A percentile compares a stretch with the other conserved stretches of the same genome.
Conservation (phyloP, 768 basidiomycete species). For the Tricholoma furcatifolium region DNA sequence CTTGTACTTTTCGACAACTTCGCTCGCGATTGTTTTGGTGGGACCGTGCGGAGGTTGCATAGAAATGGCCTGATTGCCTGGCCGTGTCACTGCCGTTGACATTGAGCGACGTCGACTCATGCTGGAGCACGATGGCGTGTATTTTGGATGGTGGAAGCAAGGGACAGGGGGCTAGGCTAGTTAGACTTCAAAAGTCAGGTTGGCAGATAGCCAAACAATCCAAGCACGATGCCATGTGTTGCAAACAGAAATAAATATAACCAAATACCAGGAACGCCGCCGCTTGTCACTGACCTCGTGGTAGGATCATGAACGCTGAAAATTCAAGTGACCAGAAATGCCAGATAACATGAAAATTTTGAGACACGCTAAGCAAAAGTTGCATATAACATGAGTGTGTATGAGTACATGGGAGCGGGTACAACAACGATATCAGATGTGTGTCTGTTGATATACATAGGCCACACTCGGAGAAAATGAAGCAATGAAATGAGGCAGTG, state of each 20-base stretch:
- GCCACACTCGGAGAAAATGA: too few relatives aligned
- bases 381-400: neutral
- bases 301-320: too few relatives aligned
- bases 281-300: too few relatives aligned
- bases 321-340: too few relatives aligned
- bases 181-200: slow-evolving; percentile 32
- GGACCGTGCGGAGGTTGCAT: slow-evolving; percentile 49
- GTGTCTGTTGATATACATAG: too few relatives aligned
- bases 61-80: slow-evolving; percentile 46
- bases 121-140: slow-evolving; percentile 4
- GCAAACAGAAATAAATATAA: slow-evolving; percentile 34
- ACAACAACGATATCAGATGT: slow-evolving; percentile 6
- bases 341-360: too few relatives aligned
- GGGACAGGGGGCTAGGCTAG: slow-evolving; percentile 25
- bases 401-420: slow-evolving; percentile 5
- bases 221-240: slow-evolving; percentile 40
- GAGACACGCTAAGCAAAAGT: neutral
- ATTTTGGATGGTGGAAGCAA: slow-evolving; percentile 24
- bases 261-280: too few relatives aligned
- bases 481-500: neutral
- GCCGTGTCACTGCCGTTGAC: slow-evolving; percentile 33
- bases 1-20: slow-evolving; percentile 59
- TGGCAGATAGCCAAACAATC: slow-evolving; percentile 37
- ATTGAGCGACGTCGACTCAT: slow-evolving; percentile 27
- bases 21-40: slow-evolving; percentile 39